These are phyloP conservation scores for Solanum chmielewskii DNA, from an alignment of 257 asterid genomes.

Conservation along the genomic window DNA sequence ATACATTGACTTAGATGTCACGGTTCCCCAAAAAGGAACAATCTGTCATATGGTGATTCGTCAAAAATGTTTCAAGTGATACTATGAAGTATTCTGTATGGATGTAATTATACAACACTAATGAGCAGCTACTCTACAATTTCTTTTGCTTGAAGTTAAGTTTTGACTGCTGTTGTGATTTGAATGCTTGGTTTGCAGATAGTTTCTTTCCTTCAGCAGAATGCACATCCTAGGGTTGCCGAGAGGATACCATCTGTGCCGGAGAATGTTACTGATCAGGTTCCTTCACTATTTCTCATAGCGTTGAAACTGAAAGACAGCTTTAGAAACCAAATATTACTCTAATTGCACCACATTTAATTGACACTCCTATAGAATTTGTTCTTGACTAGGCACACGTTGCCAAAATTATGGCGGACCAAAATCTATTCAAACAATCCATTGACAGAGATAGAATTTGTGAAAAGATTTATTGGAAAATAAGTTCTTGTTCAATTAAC, in stretches of 20 bases:
- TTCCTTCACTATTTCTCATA: neutral
- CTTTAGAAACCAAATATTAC: neutral
- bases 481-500: neutral
- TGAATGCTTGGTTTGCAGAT: constrained; percentile 48
- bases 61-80: neutral
- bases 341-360: neutral
- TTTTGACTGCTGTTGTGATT: neutral
- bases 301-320: neutral
- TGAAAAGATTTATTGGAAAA: neutral
- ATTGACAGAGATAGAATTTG: neutral
- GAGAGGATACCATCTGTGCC: constrained; percentile 82
- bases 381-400: neutral
- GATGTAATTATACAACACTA: neutral
- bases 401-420: neutral
- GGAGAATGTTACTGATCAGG: constrained; percentile 97
- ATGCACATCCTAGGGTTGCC: constrained; percentile 94
- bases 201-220: constrained; percentile 87
- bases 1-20: neutral
- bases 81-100: neutral
- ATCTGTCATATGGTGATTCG: neutral
- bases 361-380: neutral
- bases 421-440: neutral
- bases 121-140: neutral
- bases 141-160: neutral
- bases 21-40: neutral